These are phyloP conservation scores for Paraphysoderma sedebokerense DNA, from an alignment of 371 early-diverging fungal genomes.

Conservation along the genomic window DNA sequence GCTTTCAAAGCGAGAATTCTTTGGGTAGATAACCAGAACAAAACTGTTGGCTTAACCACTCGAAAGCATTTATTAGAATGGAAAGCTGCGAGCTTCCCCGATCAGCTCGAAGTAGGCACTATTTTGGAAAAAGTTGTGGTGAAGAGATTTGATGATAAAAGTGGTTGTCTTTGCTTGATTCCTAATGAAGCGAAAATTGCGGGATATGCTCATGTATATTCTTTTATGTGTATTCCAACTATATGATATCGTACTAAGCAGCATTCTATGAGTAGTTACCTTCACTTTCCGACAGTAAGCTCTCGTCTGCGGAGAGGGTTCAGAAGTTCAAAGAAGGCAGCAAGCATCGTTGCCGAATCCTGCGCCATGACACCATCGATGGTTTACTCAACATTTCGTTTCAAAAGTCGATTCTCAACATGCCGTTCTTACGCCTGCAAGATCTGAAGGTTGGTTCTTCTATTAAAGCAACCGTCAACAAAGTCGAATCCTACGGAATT, in stretches of 20 bases:
- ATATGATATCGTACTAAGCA: neutral
- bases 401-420: slow-evolving; percentile 45
- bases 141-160: slow-evolving; percentile 27
- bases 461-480: slow-evolving; percentile 33
- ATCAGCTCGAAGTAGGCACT: slow-evolving; percentile 31
- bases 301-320: slow-evolving; percentile 20
- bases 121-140: slow-evolving; percentile 36
- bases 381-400: slow-evolving; percentile 47
- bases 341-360: slow-evolving; percentile 52
- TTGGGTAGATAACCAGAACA: slow-evolving; percentile 2
- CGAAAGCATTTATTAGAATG: slow-evolving; percentile 12
- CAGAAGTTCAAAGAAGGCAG: slow-evolving; percentile 45
- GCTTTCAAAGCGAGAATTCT: no score
- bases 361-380: slow-evolving; percentile 59
- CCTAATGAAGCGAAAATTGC: slow-evolving; percentile 22
- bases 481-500: slow-evolving; percentile 6
- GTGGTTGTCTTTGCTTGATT: slow-evolving; percentile 35
- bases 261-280: slow-evolving; percentile 25
- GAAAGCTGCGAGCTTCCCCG: slow-evolving; percentile 11
- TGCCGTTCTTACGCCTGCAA: slow-evolving; percentile 40
- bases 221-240: neutral
- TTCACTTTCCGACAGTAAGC: slow-evolving; percentile 47
- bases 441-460: slow-evolving; percentile 53
- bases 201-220: slow-evolving; percentile 40
- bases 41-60: neutral